Conservation (phyloP, 495 filamentous ascomycete genomes). For the Alectoria sarmentosa region DNA sequence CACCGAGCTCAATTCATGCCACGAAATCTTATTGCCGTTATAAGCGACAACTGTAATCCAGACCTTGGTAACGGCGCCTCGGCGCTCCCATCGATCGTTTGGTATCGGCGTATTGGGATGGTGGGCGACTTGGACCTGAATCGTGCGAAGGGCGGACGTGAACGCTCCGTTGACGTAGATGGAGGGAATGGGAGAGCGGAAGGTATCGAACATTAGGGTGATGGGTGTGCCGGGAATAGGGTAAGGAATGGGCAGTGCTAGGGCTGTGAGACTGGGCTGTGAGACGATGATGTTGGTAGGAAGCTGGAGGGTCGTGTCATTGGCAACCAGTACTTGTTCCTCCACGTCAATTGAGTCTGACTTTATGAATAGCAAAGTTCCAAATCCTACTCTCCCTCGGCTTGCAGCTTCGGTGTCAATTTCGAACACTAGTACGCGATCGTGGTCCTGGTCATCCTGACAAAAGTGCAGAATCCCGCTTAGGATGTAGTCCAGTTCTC, state of each 20-base stretch:
- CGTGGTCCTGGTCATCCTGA: background rate
- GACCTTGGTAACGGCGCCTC: background rate
- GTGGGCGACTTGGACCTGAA: background rate
- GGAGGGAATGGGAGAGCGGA: background rate
- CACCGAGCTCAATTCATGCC: constrained; percentile 7
- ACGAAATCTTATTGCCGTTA: background rate
- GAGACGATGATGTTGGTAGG: background rate
- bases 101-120: constrained; percentile 6
- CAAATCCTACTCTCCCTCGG: background rate
- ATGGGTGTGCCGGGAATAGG: constrained; percentile 7
- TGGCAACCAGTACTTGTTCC: background rate
- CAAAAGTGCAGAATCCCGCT: background rate
- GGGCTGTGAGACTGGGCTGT: background rate
- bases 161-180: background rate
- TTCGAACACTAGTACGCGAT: background rate
- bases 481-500: background rate
- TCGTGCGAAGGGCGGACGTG: background rate
- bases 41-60: background rate
- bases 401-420: background rate
- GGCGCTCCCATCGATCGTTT: background rate
- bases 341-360: background rate
- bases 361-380: background rate
- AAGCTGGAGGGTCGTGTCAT: background rate
- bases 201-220: background rate
- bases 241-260: background rate